These are phyloP conservation scores for Apophysomyces trapeziformis DNA, from an alignment of 371 early-diverging fungal species.

Conservation along the genomic window DNA sequence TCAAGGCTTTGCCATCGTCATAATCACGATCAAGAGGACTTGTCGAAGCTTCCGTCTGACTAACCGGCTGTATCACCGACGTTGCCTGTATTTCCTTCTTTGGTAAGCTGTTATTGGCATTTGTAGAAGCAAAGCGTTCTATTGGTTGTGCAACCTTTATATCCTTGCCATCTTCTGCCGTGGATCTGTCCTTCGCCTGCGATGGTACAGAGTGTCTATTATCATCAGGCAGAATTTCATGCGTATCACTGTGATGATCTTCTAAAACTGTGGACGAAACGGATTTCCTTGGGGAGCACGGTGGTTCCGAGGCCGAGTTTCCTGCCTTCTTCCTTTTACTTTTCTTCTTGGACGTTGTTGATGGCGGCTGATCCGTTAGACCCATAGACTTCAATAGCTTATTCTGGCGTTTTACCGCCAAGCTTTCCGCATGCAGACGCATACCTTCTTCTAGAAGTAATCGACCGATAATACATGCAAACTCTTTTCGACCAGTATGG, in stretches of 20 bases:
- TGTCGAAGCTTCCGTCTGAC: too few species aligned
- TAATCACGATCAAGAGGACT: too few species aligned
- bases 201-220: neutral
- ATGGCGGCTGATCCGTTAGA: constrained; percentile 17
- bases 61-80: too few species aligned
- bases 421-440: constrained; percentile 69
- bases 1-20: too few species aligned
- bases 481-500: constrained; percentile 67
- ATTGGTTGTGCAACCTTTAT: neutral
- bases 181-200: constrained; percentile 2
- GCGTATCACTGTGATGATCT: too few species aligned
- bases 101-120: neutral
- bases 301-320: neutral
- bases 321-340: constrained; percentile 46
- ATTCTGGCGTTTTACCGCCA: constrained; percentile 72
- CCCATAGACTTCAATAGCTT: constrained; percentile 63
- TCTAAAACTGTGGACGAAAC: neutral
- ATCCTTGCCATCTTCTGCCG: neutral
- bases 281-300: neutral
- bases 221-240: neutral
- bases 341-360: constrained; percentile 43
- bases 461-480: constrained; percentile 72
- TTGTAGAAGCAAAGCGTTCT: neutral
- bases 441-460: constrained; percentile 75
- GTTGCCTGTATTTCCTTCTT: neutral